A percentile compares a stretch with the other conserved stretches of the same genome.
These are phyloP conservation scores for Hyparrhenia diplandra DNA, from an alignment of 176 grass and related monocot genomes.

Conservation along the genomic window DNA sequence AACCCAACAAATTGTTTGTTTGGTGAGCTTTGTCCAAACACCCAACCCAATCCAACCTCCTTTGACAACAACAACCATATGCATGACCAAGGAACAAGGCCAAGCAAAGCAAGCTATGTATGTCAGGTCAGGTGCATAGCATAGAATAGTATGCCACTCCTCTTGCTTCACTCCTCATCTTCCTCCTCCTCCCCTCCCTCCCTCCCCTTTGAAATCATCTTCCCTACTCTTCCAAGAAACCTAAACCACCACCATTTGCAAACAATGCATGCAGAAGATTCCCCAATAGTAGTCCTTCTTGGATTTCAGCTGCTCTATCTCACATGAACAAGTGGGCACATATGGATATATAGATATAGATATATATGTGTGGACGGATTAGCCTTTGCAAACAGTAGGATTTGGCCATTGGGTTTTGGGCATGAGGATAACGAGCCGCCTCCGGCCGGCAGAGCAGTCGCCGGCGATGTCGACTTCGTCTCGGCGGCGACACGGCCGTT, in stretches of 20 bases:
- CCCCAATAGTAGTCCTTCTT: neutral
- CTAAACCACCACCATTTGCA: neutral
- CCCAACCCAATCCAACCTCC: neutral
- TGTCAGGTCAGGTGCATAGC: neutral
- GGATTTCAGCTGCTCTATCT: neutral
- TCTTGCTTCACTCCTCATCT: constrained; percentile 70
- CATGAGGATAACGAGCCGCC: constrained; percentile 15
- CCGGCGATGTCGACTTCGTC: neutral
- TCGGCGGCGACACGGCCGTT: constrained; percentile 42
- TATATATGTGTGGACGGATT: neutral
- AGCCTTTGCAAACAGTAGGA: neutral
- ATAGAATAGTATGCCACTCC: constrained; percentile 19
- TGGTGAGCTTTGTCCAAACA: constrained; percentile 15
- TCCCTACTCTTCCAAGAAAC: constrained; percentile 34
- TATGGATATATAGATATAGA: neutral
- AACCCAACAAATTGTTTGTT: constrained; percentile 1
- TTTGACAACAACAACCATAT: constrained; percentile 1
- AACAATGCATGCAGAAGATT: neutral
- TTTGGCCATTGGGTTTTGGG: too few relatives aligned
- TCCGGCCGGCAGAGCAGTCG: neutral
- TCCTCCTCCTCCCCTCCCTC: too few relatives aligned
- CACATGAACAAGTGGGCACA: neutral
- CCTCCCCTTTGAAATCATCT: constrained; percentile 27
- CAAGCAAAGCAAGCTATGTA: constrained; percentile 16
- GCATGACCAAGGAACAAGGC: neutral